Base-by-base conservation (phyloP, 345 rosid species). In the Arabis alpina region DNA sequence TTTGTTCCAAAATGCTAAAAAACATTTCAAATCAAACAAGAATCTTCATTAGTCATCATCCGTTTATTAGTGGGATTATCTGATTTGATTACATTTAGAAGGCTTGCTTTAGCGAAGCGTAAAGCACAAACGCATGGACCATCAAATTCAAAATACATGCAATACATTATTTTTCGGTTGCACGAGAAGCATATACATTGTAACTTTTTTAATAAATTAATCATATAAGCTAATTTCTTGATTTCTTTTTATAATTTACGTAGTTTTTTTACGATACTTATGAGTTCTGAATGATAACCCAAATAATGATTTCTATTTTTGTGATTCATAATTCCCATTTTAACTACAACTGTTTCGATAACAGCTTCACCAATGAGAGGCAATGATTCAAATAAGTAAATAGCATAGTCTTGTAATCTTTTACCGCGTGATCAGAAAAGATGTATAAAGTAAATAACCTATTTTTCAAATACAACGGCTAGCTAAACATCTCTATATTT, bases 111-210 rank as follows among this genome's bases (percentile, higher is more conserved):
- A 24, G 5, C 54, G 5, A 59, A 60, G 66, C 45, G 43, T 53
- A 59, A 66, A 60, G 55, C 61, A 74, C 43, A 44, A 47, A 68
- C 51, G 53, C 74, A 61, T 68, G 70, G 39, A 36, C 50, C 49
- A 11, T 49, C 4, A 43, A 43, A 5, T 23, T 12, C 4, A 43
- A 43, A 5, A 23, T 12, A 24, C 62, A 54, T 54, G 42, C 66
- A 59, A 12, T 24, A 8, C 55, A 56, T 34, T 36, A 48, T 25
- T 37, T 34, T n/a, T 8, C 1, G 64, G 5, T 57, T 48, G 56
- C 40, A 24, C 32, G 54, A 54, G 9, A 45, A 19, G 37, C 15
- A 9, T 41, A 24, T 50, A 59, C 10, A 70, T 40, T 5, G 12
- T 69, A 48, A 57, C 16, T 41, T 60, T 60, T 48, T 3, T 32